Evolutionary conservation across 2,329 filamentous ascomycete genomes (phyloP), one percentile per base, ranked within the genome.

Genomic region (Aspergillus sergii): DNA sequence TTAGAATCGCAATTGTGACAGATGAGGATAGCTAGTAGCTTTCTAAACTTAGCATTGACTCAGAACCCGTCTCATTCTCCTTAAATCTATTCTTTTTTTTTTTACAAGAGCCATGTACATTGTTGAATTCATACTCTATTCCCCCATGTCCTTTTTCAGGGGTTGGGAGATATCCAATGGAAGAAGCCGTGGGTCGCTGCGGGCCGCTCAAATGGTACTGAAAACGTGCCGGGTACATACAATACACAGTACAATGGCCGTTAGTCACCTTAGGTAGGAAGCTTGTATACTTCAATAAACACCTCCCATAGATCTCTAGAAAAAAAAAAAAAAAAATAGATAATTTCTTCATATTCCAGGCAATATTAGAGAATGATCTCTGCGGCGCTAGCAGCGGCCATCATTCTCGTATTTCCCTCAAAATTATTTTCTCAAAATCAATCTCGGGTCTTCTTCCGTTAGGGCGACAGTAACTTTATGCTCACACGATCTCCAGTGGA

Each of bases 281-380:
- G n/a, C 28, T 41, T 41, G 7, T n/a, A n/a, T 41, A 41, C 16
- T 41, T 28, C 12, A 14, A 46, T 46, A 4, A n/a, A 41, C 19
- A 9, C 16, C 7, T n/a, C 8, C 19, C 10, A 28, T 26, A 3
- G 21, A 26, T 16, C n/a, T 14, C 11, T 26, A 19, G 26, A 48
- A 23, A 16, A 28, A 48, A 48, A 23, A 16, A 28, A 48, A 26
- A 16, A 6, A 1, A 26, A 46, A 46, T 14, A 12, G 10, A 4
- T 3, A 46, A 28, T 12, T n/a, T 26, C 5, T 23, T 28, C 23
- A 28, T 45, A 34, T 10, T 30, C 26, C 30, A 53, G 51, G 54
- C 12, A 5, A 36, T 68, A 66, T 73, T 71, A 74, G 72, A 72
- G 69, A 72, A 69, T 70, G 30, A 36, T 26, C 64, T 54, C 58